phyloP scores from a whole-genome alignment of 1,139 yeast species.

The Eremothecium gossypii region DNA sequence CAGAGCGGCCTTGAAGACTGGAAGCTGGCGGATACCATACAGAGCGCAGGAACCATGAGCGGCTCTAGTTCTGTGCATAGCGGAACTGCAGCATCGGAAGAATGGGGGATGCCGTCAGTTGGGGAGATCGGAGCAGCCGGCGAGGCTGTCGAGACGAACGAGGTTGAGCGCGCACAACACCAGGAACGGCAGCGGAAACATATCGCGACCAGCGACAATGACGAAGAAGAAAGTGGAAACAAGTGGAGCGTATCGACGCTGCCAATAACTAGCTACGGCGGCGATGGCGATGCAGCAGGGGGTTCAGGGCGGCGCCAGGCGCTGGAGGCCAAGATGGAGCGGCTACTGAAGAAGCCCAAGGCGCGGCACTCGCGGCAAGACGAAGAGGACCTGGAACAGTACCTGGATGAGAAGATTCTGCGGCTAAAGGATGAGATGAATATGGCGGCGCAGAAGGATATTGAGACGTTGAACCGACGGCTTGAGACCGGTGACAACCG shows the following conservation, averaged over 20 bases:
- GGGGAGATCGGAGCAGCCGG: conserved; percentile 3
- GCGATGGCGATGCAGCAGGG: conserved; percentile 31
- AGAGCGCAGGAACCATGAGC: no score
- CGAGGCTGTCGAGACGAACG: conserved; percentile 9
- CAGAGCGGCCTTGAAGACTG: no score
- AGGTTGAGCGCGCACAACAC: conserved; percentile 9
- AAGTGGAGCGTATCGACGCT: conserved; percentile 17
- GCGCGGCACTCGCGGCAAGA: conserved; percentile 55
- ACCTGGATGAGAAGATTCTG: conserved; percentile 87
- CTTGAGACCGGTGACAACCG: conserved; percentile 24
- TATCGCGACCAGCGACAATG: conserved; percentile 24
- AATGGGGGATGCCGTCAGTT: conserved; percentile 9
- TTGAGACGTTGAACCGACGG: conserved; percentile 62
- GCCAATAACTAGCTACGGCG: conserved; percentile 30
- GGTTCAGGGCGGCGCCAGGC: conserved; percentile 58
- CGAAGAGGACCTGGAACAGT: conserved; percentile 87
- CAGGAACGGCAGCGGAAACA: conserved; percentile 26
- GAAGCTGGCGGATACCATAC: no score
- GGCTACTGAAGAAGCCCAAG: conserved; percentile 59
- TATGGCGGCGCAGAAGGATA: conserved; percentile 83
- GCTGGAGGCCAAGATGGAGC: conserved; percentile 73
- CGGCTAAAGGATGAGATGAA: conserved; percentile 84
- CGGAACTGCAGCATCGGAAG: neutral
- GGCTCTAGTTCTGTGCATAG: no score
- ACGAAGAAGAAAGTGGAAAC: conserved; percentile 21